phyloP scores from a whole-genome alignment of 163 green algal species.

The Scenedesmus sp. region DNA sequence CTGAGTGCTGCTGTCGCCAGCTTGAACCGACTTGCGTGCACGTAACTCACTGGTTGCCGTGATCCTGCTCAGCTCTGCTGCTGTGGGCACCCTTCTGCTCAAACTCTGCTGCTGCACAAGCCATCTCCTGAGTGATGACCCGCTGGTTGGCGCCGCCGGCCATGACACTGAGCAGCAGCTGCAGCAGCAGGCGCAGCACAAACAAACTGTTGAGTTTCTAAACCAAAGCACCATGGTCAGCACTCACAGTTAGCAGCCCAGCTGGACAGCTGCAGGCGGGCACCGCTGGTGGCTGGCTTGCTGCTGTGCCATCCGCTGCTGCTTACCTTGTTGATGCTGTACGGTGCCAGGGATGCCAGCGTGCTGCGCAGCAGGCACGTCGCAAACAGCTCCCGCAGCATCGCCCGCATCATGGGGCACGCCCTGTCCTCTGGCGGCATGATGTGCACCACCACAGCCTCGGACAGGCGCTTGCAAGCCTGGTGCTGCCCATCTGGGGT shows the following conservation, averaged over 20 bases:
- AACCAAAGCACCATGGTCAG: neutral
- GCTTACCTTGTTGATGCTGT: constrained; percentile 76
- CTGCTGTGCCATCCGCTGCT: neutral
- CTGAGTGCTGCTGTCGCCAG: neutral
- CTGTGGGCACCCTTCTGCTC: neutral
- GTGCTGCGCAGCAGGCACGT: constrained; percentile 74
- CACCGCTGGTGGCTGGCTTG: neutral
- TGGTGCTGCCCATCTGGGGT: constrained; percentile 52
- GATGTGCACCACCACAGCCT: constrained; percentile 66
- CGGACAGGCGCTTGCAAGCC: constrained; percentile 56
- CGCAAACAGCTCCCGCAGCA: constrained; percentile 81
- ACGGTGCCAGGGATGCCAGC: constrained; percentile 70
- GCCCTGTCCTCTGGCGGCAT: constrained; percentile 61
- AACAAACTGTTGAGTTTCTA: too few relatives aligned
- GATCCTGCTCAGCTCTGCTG: constrained; percentile 20
- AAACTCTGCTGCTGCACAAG: constrained; percentile 16
- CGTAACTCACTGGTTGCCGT: neutral
- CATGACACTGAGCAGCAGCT: constrained; percentile 24
- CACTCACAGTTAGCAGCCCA: neutral
- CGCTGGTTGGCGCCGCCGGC: neutral
- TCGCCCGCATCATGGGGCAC: constrained; percentile 55
- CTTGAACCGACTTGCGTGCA: neutral
- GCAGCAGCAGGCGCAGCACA: neutral
- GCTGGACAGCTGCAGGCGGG: neutral
- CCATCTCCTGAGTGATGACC: neutral